These are phyloP conservation scores for Phytophthora colocasiae DNA, from an alignment of 352 stramenopile species.

Conservation along the genomic window DNA sequence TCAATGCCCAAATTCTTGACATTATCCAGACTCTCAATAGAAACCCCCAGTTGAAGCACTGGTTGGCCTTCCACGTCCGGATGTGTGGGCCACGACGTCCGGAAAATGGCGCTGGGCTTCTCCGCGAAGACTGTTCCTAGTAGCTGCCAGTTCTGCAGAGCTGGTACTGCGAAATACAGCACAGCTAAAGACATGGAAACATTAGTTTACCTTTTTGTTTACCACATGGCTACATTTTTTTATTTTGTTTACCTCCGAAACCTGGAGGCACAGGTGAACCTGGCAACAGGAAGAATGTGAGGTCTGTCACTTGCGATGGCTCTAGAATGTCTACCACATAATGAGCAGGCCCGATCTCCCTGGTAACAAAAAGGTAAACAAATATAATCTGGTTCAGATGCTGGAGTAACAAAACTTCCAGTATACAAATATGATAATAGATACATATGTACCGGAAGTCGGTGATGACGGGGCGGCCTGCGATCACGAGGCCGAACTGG, in stretches of 20 bases:
- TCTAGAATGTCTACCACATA: constrained; percentile 71
- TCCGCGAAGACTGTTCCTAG: constrained; percentile 76
- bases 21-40: constrained; percentile 76
- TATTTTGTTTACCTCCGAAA: constrained; percentile 44
- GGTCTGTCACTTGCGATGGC: constrained; percentile 63
- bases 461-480: constrained; percentile 67
- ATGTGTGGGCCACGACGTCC: constrained; percentile 71
- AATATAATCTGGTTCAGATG: neutral
- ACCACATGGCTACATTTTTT: constrained; percentile 9
- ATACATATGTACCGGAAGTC: constrained; percentile 54
- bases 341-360: constrained; percentile 66
- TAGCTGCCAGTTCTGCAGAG: constrained; percentile 76
- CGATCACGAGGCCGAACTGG: constrained; percentile 75
- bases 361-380: constrained; percentile 17
- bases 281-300: constrained; percentile 81
- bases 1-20: constrained; percentile 82
- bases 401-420: too few species aligned
- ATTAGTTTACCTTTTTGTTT: constrained; percentile 10
- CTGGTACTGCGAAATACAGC: constrained; percentile 74
- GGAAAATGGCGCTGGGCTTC: constrained; percentile 75
- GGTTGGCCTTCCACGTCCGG: constrained; percentile 64
- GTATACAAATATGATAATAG: too few species aligned
- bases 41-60: constrained; percentile 71
- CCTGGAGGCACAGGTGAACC: constrained; percentile 64
- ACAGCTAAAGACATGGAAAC: constrained; percentile 44